Evolutionary conservation across 2,329 filamentous ascomycete genomes (phyloP), one percentile per base, ranked within the genome.

Genomic region (Pseudogymnoascus sp.): DNA sequence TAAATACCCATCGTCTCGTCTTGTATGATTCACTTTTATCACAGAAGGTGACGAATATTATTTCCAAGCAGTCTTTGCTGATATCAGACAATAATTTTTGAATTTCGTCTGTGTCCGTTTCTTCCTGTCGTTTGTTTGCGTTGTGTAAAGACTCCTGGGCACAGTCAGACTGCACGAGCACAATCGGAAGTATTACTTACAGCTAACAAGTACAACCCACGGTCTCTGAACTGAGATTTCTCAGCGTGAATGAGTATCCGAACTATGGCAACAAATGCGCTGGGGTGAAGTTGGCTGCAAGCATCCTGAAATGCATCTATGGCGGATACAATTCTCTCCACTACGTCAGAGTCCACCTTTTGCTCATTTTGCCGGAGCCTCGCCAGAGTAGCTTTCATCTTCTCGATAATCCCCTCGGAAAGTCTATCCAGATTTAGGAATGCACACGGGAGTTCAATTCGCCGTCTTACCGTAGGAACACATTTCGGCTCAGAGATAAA

Each of bases 1-100:
- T 6, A 35, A 55, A 31, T 55, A 60, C 58, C 58, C 58, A 60
- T 60, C 58, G 12, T 41, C 38, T 60, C 21, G 21, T 39, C 21
- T 33, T 29, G 35, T 39, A 60, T 11, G 35, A 26, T 60, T 60
- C 33, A n/a, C 35, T 16, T 21, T 29, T 60, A 60, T 60, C 19
- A 31, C 58, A 60, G 33, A 60, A 60, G 7, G 35, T 26, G 33
- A 11, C 19, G 6, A 35, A 60, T 4, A 60, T 26, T 39, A 39
- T 19, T 26, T 38, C 35, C 35, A 60, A 26, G 19, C 58, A 60
- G 11, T 41, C 58, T 26, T 60, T 38, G 38, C 58, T 11, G 19
- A 38, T 14, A 38, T 60, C 58, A 41, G 23, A 39, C 58, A 60
- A 12, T 19, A 14, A 26, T 8, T 60, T 39, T 12, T 60, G 12